These are phyloP conservation scores for Polyrhizophydium stewartii DNA, from an alignment of 371 early-diverging fungal genomes.

Conservation along the genomic window DNA sequence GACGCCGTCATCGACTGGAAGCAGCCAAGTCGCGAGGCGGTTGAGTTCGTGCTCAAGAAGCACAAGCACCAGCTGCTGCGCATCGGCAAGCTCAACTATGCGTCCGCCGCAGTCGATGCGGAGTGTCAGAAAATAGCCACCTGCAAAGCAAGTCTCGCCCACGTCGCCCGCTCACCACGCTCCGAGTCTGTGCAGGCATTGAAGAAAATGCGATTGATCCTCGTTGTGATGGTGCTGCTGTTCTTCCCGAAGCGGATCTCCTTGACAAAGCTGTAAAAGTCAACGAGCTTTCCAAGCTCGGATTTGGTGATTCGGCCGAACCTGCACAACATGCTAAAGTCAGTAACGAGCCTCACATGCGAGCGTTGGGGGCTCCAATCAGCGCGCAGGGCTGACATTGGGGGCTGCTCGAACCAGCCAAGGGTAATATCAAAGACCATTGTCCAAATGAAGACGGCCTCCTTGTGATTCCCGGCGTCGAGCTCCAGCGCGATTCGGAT, in stretches of 20 bases:
- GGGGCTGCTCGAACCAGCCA: slow-evolving; percentile 67
- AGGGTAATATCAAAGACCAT: slow-evolving; percentile 57
- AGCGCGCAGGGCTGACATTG: slow-evolving; percentile 42
- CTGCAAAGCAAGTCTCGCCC: slow-evolving; percentile 1
- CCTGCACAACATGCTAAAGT: slow-evolving; percentile 1
- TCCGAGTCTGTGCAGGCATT: not conserved
- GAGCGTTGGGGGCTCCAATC: not conserved
- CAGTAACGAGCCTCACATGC: slow-evolving; percentile 7
- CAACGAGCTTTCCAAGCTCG: slow-evolving; percentile 65
- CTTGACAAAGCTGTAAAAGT: slow-evolving; percentile 61
- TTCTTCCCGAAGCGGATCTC: slow-evolving; percentile 8
- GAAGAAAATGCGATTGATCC: not conserved
- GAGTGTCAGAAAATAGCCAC: too few species aligned
- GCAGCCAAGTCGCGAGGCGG: slow-evolving; percentile 37
- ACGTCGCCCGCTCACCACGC: slow-evolving; percentile 23
- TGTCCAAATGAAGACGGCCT: slow-evolving; percentile 33
- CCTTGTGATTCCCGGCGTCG: slow-evolving; percentile 58
- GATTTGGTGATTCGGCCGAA: slow-evolving; percentile 35
- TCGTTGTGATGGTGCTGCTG: not conserved
- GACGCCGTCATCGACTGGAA: not conserved
- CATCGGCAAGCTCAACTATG: slow-evolving; percentile 44
- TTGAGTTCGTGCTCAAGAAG: slow-evolving; percentile 85
- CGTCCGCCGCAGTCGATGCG: not conserved
- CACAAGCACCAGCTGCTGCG: slow-evolving; percentile 62
- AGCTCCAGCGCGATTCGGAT: slow-evolving; percentile 70